Base-by-base conservation (phyloP, 225 moss, liverwort and hornwort species). In the Polytrichum formosum region DNA sequence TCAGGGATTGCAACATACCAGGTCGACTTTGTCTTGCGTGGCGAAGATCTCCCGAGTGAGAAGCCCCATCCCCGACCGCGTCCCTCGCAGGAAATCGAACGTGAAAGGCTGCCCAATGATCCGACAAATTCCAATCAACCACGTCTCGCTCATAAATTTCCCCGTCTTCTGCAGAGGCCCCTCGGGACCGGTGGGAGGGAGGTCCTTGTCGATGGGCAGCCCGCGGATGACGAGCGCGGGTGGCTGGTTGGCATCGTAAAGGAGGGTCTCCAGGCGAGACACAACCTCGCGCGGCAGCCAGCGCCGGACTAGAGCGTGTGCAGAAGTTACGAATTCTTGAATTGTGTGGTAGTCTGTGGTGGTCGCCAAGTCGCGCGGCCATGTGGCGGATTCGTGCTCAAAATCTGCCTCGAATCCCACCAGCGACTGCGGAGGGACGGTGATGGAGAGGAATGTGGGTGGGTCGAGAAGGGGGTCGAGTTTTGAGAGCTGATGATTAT, bases 121-220 rank as follows among this genome's bases (percentile, higher is more conserved):
- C 33, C 74, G 60, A 9, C 66, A 74, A 61, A 85, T 80, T 31
- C 82, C 85, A 26, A 80, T 7, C 74, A 85, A 6, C 85, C 79
- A 82, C 3, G 82, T 73, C 77, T 85, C 79, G 66, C 82, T 82
- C 77, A 85, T 61, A 59, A 8, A 85, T n/a, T 25, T 75, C 58
- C 82, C 77, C 6, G 28, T 7, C 82, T 85, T 85, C 25, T 18
- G 0, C 5, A 25, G 18, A 2, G 23, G 54, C 63, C 1, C 35
- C 0, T 74, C 28, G 7, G 54, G 18, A 7, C 30, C 70, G 27
- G 76, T 82, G 2, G 77, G 82, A 13, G 85, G 82, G 18, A 85
- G 25, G 7, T 82, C 76, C 5, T 27, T 69, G 54, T 82, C 82
- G 2, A 82, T 75, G 26, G 79, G 82, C 62, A 85, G 70, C 5